phyloP scores from a whole-genome alignment of 768 basidiomycete species.

The Auriscalpium vulgare region DNA sequence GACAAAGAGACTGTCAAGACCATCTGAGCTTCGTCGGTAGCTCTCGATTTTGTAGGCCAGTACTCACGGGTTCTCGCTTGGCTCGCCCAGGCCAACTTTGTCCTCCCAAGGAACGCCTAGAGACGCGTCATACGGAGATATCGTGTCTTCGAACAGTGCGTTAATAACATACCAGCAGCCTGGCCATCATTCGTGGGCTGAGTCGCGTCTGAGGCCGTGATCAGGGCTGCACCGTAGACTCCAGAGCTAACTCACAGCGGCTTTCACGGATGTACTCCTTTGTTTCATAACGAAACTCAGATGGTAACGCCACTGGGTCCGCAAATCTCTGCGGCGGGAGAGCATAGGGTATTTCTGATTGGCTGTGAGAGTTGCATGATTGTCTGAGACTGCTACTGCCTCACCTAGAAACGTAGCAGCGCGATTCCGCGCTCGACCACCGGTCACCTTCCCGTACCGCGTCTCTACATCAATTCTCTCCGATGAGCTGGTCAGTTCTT shows the following conservation, averaged over 20 bases:
- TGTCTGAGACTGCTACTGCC: slow-evolving; percentile 3
- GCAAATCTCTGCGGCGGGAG: slow-evolving; percentile 56
- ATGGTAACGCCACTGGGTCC: slow-evolving; percentile 51
- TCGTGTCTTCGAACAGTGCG: not conserved
- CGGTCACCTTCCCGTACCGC: slow-evolving; percentile 45
- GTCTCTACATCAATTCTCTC: slow-evolving; percentile 44
- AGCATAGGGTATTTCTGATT: slow-evolving; percentile 65
- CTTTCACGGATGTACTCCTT: slow-evolving; percentile 55
- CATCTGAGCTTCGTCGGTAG: not conserved
- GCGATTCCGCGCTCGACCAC: slow-evolving; percentile 54
- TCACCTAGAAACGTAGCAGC: slow-evolving; percentile 58
- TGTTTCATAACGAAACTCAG: slow-evolving; percentile 44
- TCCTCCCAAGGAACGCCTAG: slow-evolving; percentile 43
- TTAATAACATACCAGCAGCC: slow-evolving; percentile 34
- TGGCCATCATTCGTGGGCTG: slow-evolving; percentile 66
- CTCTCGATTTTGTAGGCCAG: not conserved
- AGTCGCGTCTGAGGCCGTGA: slow-evolving; percentile 36
- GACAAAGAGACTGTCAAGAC: slow-evolving; percentile 42
- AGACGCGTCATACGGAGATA: not conserved
- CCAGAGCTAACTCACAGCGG: slow-evolving; percentile 31
- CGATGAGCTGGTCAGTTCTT: slow-evolving; percentile 39
- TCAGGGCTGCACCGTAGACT: not conserved
- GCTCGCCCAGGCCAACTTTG: slow-evolving; percentile 57
- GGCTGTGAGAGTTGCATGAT: not conserved
- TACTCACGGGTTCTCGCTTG: slow-evolving; percentile 63